Evolutionary conservation across 805 yeast species (phyloP), one percentile per base, ranked within the genome.

Genomic region (Wickerhamomyces hampshirensis): DNA sequence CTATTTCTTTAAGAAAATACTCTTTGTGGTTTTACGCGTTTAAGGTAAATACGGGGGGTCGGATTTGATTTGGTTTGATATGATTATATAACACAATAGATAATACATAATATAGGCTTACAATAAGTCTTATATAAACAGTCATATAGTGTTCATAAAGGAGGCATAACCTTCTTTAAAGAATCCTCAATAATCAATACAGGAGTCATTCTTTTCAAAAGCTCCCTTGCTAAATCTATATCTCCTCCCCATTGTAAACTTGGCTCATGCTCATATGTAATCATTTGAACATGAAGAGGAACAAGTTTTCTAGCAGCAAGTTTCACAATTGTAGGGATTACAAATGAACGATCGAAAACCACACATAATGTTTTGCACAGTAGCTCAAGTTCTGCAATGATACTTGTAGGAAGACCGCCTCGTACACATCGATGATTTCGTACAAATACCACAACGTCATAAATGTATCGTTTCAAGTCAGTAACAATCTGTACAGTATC

Each of bases 221-320:
- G 54, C 33, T 63, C 65, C 14, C 55, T 51, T 5, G 69, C 63
- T 13, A 73, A 39, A 9, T 50, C 59, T 11, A 59, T 41, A 42
- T 77, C 80, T 30, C 81, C 69, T 1, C 85, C 84, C 57, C 75
- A 79, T 29, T 65, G 57, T 23, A 76, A 48, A 3, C 76, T 61
- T 0, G 78, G 69, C 44, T 79, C 85, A 18, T 71, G 64, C 13
- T 58, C 58, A 0, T 75, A 59, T 3, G 50, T 39, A 3, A 63
- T 45, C 15, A 73, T 36, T 8, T 53, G 55, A 6, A 79, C 56
- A 30, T 68, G 65, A 26, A 73, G 52, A 0, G 84, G 81, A 12
- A 75, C 53, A 11, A 71, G 40, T 38, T 69, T 68, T 17, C 65
- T 58, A 1, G 73, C 72, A 0, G 80, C 76, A 14, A 65, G 43